Base-by-base conservation (phyloP, 129 eudicot genomes). In the Saussurea involucrata region DNA sequence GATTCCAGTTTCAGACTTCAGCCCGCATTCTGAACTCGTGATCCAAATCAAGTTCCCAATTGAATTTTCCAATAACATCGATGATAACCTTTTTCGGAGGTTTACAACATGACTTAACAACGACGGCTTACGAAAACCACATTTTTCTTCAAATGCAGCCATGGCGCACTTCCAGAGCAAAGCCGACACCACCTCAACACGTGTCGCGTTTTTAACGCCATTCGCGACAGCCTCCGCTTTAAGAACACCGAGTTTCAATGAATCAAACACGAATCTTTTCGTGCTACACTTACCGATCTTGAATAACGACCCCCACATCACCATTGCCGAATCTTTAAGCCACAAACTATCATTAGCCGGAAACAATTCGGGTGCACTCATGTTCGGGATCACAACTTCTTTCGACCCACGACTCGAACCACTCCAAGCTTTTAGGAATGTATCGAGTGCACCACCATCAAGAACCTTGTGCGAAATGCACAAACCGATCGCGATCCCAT, bases 31-130 rank as follows among this genome's bases (percentile, higher is more conserved):
- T 3, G 90, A 82, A 32, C 70, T 66, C 1, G 92, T 84, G 32
- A 92, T 72, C 92, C 90, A 89, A 67, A 92, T 82, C 42, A 87
- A 60, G 81, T 92, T 92, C 36, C 97, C 97, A 0, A 87, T 65
- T 2, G 92, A 78, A 21, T 82, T 1, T 49, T 89, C 84, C 0
- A 88, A 72, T 34, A 89, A 71, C 34, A 63, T 42, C 9, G 92
- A 86, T 1, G 25, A 29, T 18, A 69, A 78, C 61, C 88, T 78
- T 78, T 49, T 82, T 0, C 97, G 76, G 24, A 92, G 79, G 74
- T 92, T 92, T 3, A 92, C 96, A 0, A 79, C 29, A 49, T 89
- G 96, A 57, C 86, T 84, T 17, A 89, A 42, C 63, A 87, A 13
- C 9, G 87, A 92, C 12, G 87, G 82, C 66, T 78, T 80, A 24